Evolutionary conservation across 176 grass and related monocot species (phyloP).

Genomic region (Zea mays): DNA sequence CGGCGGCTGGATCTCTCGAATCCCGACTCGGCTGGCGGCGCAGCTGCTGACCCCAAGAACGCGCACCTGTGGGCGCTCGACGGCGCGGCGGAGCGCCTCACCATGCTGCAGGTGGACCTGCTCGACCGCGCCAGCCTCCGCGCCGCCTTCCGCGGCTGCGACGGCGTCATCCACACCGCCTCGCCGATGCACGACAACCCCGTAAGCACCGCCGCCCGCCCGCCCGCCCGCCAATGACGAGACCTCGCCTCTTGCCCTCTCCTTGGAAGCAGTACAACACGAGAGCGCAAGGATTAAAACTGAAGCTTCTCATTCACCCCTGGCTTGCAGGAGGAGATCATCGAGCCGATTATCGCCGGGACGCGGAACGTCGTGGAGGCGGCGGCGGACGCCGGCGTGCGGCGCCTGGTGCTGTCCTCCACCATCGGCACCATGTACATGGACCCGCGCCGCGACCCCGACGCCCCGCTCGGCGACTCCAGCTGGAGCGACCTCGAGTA

Average conservation of each 20-base stretch:
- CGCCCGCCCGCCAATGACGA: background rate
- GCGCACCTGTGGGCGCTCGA: slow-evolving; percentile 57
- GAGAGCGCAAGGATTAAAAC: background rate
- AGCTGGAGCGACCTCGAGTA: slow-evolving; percentile 70
- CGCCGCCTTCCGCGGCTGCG: slow-evolving; percentile 56
- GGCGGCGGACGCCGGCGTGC: slow-evolving; percentile 48
- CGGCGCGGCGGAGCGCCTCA: slow-evolving; percentile 55
- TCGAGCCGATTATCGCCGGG: slow-evolving; percentile 54
- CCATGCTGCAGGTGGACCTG: slow-evolving; percentile 54
- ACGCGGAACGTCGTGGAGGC: slow-evolving; percentile 55
- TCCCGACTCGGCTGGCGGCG: background rate
- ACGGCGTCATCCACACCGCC: slow-evolving; percentile 75
- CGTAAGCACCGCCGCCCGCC: slow-evolving; percentile 11
- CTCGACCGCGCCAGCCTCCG: slow-evolving; percentile 54
- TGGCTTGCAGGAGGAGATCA: slow-evolving; percentile 43
- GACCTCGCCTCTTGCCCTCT: background rate
- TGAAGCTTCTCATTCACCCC: background rate
- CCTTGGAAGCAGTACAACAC: too few species aligned
- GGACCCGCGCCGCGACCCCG: slow-evolving; percentile 52
- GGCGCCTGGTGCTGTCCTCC: slow-evolving; percentile 63
- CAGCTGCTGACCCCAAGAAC: slow-evolving; percentile 74
- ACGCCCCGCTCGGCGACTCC: slow-evolving; percentile 39
- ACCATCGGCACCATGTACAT: slow-evolving; percentile 70
- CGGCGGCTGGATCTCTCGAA: background rate
- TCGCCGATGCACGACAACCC: slow-evolving; percentile 64